phyloP scores from a whole-genome alignment of 495 filamentous ascomycete genomes.

The Choiromyces venosus region DNA sequence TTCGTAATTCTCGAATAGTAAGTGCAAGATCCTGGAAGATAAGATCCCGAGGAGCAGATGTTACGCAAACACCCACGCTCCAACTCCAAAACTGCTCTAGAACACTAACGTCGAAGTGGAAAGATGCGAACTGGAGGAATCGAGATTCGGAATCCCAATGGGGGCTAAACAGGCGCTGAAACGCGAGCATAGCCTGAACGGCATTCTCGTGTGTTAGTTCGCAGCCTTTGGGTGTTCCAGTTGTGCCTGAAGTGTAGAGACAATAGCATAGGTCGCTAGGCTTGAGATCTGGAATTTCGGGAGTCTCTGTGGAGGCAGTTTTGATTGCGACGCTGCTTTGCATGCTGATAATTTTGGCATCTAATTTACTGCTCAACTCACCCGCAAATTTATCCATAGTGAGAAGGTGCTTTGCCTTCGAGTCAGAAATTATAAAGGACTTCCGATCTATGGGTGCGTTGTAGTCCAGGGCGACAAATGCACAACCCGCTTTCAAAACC shows the following conservation, averaged over 20 bases:
- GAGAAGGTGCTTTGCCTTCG: conserved; percentile 52
- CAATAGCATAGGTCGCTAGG: conserved; percentile 60
- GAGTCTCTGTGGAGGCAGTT: conserved; percentile 30
- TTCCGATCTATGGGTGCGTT: conserved; percentile 57
- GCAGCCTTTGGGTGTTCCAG: conserved; percentile 73
- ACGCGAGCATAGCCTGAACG: conserved; percentile 70
- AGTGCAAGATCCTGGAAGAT: conserved; percentile 69
- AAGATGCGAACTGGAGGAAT: conserved; percentile 82
- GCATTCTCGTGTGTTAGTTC: conserved; percentile 67
- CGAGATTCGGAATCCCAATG: conserved; percentile 65
- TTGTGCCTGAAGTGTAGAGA: conserved; percentile 77
- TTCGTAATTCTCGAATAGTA: conserved; percentile 61
- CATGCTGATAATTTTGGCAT: conserved; percentile 45
- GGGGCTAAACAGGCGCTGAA: conserved; percentile 60
- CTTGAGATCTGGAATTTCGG: conserved; percentile 39
- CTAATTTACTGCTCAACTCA: conserved; percentile 39
- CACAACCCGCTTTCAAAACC: conserved; percentile 73
- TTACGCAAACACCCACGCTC: conserved; percentile 74
- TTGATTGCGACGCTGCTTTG: conserved; percentile 41
- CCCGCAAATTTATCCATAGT: conserved; percentile 44
- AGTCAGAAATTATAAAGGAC: conserved; percentile 62
- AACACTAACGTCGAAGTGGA: conserved; percentile 84
- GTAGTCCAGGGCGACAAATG: conserved; percentile 71
- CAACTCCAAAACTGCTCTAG: conserved; percentile 87
- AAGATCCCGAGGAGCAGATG: conserved; percentile 68